Base-by-base conservation (phyloP, 2,329 filamentous ascomycete species). In the Pseudogymnoascus sp. region DNA sequence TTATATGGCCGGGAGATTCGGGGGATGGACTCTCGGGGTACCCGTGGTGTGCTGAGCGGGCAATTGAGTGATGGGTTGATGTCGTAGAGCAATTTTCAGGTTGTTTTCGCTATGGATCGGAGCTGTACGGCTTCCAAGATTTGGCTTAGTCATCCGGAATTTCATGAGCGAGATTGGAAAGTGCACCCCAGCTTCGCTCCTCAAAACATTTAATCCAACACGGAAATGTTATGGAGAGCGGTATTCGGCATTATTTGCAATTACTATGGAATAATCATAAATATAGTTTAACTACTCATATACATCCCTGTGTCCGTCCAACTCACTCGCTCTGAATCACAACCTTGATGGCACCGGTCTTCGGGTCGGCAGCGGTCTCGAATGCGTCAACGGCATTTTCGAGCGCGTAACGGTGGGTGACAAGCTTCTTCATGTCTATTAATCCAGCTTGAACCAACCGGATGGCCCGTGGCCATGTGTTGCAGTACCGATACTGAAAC, bases 281-380 rank as follows among this genome's bases (percentile, higher is more conserved):
- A 60, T 35, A 39, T 47, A n/a, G 58, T 6, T 35, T 60, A 28
- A 30, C 20, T 47, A 30, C 25, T 37, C n/a, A 58, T 43, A n/a
- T 60, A 65, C 61, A 69, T 53, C 69, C 66, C 14, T 30, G 4
- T 50, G 43, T 2, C 22, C 22, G 14, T 30, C 12, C 43, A 50
- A 30, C 25, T 30, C 14, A 50, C 35, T 72, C 70, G 69, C 83
- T 91, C 79, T 92, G 90, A 71, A 97, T 97, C 82, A 91, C 89
- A 63, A 97, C 92, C 81, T 97, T 97, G 76, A 97, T 97, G n/a
- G 92, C 91, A 6, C 93, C 92, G 59, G 89, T 96, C 80, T 88
- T 91, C 38, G 91, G 87, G 75, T 97, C 86, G 7, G 89, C 85
- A 18, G 92, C 91, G 39, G 90, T 94, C 77, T 91, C 85, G 74